Evolutionary conservation across 768 basidiomycete species (phyloP), one percentile per base, ranked within the genome.

Genomic region (Tylopilus intermedius): DNA sequence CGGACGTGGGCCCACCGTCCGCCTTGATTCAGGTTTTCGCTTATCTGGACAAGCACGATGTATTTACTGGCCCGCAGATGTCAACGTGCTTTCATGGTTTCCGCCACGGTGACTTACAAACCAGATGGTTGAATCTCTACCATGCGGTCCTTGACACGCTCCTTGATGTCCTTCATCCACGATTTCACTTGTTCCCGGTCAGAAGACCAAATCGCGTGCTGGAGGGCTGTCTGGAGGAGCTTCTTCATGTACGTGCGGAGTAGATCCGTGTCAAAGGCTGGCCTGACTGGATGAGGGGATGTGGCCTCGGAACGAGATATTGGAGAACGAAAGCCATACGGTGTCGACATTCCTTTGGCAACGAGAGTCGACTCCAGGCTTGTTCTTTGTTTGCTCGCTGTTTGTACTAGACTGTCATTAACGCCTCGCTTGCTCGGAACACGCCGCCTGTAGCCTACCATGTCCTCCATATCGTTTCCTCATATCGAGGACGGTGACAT

Each of bases 81-180:
- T 65, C 56, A 68, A 53, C 47, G 40, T 56, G 48, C 47, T 46
- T 43, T 33, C 43, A 45, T 35, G 24, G 26, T 41, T 22, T 22
- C 24, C 39, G 51, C 43, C 18, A 13, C 33, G 32, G 41, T 21
- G 5, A 80, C 88, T 80, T 71, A 91, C 90, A 88, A 91, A 52
- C 88, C 87, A 58, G 76, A 76, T 29, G 88, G 84, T 62, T 88
- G 84, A 49, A 92, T 89, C 64, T 87, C 86, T 49, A 89, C 60
- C 88, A 91, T 91, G 61, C 90, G 75, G 67, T 90, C 86, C 70
- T 90, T 93, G 41, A 93, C 81, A 44, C 90, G 79, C 62, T 88
- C 87, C 18, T 87, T 82, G 53, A 93, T 85, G 62, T 93, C 88
- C 68, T 84, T 88, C 67, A 88, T 90, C 84, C 86, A 88, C 5